Evolutionary conservation across 768 basidiomycete genomes (phyloP), one percentile per base, ranked within the genome.

Genomic region (Calocybe cyanea): DNA sequence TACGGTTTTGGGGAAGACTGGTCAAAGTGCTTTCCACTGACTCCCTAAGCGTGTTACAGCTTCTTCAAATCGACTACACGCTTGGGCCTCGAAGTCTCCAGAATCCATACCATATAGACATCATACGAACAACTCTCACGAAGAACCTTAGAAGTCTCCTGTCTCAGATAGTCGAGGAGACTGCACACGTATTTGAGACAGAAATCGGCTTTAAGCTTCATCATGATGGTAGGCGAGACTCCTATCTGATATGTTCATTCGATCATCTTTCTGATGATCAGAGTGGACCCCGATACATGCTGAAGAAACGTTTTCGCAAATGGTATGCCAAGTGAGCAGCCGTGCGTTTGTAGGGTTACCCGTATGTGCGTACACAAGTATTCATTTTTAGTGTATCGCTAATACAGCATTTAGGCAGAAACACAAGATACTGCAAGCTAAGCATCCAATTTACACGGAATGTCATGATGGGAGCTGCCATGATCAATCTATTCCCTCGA

Each of bases 1-100:
- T 77, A 41, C 25, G 49, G 49, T 34, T 15, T 9, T 38, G n/a
- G n/a, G n/a, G n/a, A n/a, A n/a, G n/a, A n/a, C n/a, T n/a, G 15
- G 6, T n/a, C 7, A 18, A 31, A 37, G 24, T 10, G 17, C 17
- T 18, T 6, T 28, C 13, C 20, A 25, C 40, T 19, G n/a, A 30
- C 9, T 21, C 21, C 30, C 25, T 42, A 10, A 38, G 14, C 1
- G 38, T 38, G 24, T n/a, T 32, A 6, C 41, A 68, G 63, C 44
- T 53, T n/a, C 41, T 69, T 20, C 66, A 70, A 49, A 45, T 61
- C n/a, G 58, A 69, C 17, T 63, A 66, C 28, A 71, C 68, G 0
- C 44, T 73, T 13, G 67, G 66, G 13, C 40, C 46, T 0, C 54
- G 60, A 33, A 51, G 61, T 37, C 54, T 59, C 11, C 58, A 61